phyloP scores from a whole-genome alignment of 2,329 filamentous ascomycete genomes.

The Cadophora luteo-olivacea region DNA sequence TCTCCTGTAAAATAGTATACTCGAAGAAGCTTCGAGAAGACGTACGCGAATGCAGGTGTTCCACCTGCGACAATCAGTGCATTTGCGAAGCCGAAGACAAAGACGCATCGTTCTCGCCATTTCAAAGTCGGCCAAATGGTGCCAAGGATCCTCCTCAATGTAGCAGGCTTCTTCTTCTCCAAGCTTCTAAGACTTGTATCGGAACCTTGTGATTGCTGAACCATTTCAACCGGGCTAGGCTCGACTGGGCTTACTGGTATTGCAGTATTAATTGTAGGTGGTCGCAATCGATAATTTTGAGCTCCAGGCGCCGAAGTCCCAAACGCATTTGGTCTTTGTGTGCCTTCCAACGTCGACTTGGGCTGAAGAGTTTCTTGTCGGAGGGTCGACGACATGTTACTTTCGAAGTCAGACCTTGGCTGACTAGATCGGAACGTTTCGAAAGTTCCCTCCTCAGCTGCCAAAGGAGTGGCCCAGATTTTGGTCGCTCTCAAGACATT shows the following conservation, averaged over 20 bases:
- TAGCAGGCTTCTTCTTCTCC: conserved; percentile 29
- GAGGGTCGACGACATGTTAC: neutral
- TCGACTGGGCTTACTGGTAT: neutral
- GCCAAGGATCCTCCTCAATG: conserved; percentile 62
- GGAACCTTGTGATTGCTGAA: neutral
- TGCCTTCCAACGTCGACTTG: neutral
- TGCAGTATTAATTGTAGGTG: neutral
- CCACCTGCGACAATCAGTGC: conserved; percentile 37
- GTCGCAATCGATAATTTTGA: neutral
- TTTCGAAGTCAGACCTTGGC: neutral
- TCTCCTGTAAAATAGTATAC: conserved; percentile 65
- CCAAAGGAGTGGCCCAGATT: conserved; percentile 34
- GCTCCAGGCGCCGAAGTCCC: neutral
- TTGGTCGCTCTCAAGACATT: conserved; percentile 29
- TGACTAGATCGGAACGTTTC: conserved; percentile 9
- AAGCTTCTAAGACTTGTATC: neutral
- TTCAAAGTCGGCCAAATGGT: conserved; percentile 75
- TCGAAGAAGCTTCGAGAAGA: conserved; percentile 74
- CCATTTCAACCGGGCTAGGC: neutral
- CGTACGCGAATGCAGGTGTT: conserved; percentile 72
- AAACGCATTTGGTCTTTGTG: neutral
- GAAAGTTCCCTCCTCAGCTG: conserved; percentile 13
- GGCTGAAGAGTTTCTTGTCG: neutral
- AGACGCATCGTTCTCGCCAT: conserved; percentile 54
- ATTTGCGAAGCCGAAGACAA: conserved; percentile 64